Evolutionary conservation across 169 alveolate species (phyloP).

Genomic region (Plasmodium reichenowi): DNA sequence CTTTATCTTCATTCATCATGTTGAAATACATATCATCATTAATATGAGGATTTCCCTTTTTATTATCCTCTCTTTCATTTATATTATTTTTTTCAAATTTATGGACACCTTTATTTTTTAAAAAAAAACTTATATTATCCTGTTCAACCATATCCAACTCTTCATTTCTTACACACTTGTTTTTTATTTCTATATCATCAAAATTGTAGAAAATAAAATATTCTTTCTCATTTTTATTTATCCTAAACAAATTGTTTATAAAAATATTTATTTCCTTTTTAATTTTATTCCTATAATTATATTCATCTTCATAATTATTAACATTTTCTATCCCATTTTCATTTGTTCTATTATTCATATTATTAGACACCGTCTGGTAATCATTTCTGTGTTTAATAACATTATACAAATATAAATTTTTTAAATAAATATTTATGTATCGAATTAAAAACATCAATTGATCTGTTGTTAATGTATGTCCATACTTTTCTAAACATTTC

Average conservation of each 20-base stretch:
- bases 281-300: not conserved
- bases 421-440: conserved; percentile 42
- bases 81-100: too few relatives aligned
- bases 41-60: too few relatives aligned
- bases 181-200: conserved; percentile 53
- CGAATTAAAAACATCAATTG: conserved; percentile 67
- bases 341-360: not conserved
- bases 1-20: too few relatives aligned
- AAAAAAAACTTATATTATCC: too few relatives aligned
- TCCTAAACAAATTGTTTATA: conserved; percentile 36
- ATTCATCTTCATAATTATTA: not conserved
- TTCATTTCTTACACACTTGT: not conserved
- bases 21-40: too few relatives aligned
- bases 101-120: too few relatives aligned
- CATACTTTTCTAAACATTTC: conserved; percentile 14
- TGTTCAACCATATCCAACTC: too few relatives aligned
- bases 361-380: too few relatives aligned
- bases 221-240: conserved; percentile 72
- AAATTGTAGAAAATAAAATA: conserved; percentile 41
- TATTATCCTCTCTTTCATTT: too few relatives aligned
- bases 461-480: conserved; percentile 32
- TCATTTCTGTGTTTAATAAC: conserved; percentile 52
- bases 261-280: conserved; percentile 34
- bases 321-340: not conserved
- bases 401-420: conserved; percentile 29